Conservation (phyloP, 345 rosid genomes). For the Salix exigua region DNA sequence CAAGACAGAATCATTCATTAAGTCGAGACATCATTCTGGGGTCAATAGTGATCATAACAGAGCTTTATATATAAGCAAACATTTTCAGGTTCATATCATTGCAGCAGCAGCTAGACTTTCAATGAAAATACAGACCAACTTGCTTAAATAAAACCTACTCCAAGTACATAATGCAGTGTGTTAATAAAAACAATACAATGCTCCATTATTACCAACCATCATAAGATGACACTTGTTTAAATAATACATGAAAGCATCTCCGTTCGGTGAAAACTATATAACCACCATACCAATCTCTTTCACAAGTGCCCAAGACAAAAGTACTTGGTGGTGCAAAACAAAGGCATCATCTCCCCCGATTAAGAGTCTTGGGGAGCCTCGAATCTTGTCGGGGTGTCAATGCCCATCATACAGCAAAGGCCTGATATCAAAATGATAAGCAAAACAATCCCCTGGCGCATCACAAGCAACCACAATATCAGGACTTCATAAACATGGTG, state of each 20-base stretch:
- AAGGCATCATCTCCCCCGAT: constrained; percentile 11
- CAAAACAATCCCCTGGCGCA: constrained; percentile 75
- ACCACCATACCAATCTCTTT: constrained; percentile 27
- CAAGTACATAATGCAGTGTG: not conserved
- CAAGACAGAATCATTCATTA: not conserved
- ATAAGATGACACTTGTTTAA: constrained; percentile 1
- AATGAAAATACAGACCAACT: not conserved
- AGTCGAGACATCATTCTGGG: not conserved
- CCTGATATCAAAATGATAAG: constrained; percentile 85
- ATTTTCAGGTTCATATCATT: not conserved
- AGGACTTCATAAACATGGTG: constrained; percentile 11
- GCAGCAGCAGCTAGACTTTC: not conserved
- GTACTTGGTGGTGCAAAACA: constrained; percentile 9
- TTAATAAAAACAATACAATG: not conserved
- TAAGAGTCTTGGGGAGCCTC: constrained; percentile 91
- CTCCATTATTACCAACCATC: constrained; percentile 18
- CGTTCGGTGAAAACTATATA: constrained; percentile 15
- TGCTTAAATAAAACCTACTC: not conserved
- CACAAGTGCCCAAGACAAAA: constrained; percentile 8
- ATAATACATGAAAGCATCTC: constrained; percentile 17
- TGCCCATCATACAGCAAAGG: constrained; percentile 97
- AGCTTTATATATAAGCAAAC: not conserved
- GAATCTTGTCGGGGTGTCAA: constrained; percentile 88
- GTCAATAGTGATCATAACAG: not conserved
- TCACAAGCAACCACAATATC: constrained; percentile 18